These are phyloP conservation scores for Tolypocladium endophyticum DNA, from an alignment of 2,329 filamentous ascomycete genomes.

Conservation along the genomic window DNA sequence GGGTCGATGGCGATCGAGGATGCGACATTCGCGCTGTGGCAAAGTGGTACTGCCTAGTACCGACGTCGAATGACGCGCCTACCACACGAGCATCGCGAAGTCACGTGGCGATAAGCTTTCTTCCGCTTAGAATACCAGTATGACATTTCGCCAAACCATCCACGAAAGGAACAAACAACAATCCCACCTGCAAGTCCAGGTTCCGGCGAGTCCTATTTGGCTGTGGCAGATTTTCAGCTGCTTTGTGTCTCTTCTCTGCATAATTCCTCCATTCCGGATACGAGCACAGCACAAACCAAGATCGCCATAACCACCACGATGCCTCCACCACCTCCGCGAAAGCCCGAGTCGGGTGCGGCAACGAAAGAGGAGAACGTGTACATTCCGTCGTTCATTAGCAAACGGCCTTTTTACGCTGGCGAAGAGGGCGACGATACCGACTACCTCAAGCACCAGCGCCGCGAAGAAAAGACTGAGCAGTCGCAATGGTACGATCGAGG, in stretches of 20 bases:
- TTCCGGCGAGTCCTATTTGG: not conserved
- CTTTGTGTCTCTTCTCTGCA: not conserved
- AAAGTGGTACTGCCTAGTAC: not conserved
- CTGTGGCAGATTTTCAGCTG: not conserved
- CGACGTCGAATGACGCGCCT: not conserved
- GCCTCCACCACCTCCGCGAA: conserved; percentile 17
- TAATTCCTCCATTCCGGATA: not conserved
- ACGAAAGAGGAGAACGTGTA: conserved; percentile 94
- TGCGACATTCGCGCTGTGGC: not conserved
- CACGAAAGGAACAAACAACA: not conserved
- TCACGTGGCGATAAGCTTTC: conserved; percentile 17
- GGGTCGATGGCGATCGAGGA: not conserved
- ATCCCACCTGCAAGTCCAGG: not conserved
- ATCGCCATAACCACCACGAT: not conserved
- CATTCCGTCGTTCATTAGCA: conserved; percentile 95
- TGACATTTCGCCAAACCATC: not conserved
- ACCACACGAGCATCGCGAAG: conserved; percentile 6
- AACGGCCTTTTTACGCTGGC: conserved; percentile 89
- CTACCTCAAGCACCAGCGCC: conserved; percentile 92
- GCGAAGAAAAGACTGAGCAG: conserved; percentile 49
- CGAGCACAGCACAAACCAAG: not conserved
- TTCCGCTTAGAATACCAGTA: not conserved
- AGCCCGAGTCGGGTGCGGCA: conserved; percentile 24
- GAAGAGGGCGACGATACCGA: conserved; percentile 70
- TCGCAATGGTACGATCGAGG: conserved; percentile 92